Base-by-base conservation (phyloP, 2,329 filamentous ascomycete genomes). In the Alternaria tenuissima region DNA sequence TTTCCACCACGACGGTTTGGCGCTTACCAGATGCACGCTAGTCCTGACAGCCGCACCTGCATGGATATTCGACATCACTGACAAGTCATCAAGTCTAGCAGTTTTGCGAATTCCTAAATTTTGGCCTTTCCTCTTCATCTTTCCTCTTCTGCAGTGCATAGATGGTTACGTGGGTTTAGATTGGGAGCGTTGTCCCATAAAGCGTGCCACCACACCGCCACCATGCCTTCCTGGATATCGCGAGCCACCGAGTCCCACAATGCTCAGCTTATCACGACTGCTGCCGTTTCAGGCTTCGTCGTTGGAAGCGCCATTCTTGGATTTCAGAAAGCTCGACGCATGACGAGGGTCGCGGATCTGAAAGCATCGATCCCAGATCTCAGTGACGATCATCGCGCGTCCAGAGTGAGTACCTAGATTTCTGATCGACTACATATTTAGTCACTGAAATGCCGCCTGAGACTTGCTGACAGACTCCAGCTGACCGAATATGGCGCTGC, bases 211-310 rank as follows among this genome's bases (percentile, higher is more conserved):
- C 36, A 52, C 20, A 48, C n/a, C 32, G 32, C 39, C 61, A 62
- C 64, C 22, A 83, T 83, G 81, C 80, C 80, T 66, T 79, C 78
- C 57, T 83, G 81, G 81, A 72, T 83, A 64, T 76, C 80, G 59
- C 75, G 80, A 49, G 73, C 78, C 32, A 78, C 79, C 5, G 75
- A 78, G 39, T 83, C 81, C 41, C 83, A 83, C 71, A 77, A 80
- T 68, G 77, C 82, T 42, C 91, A 93, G 76, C 81, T 95, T 36
- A 85, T 88, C 18, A 86, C 89, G 3, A 93, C 91, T 0, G 92
- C 92, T 2, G 81, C 92, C 22, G 76, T 84, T 9, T 84, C 83
- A 5, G 81, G 81, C 11, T 79, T 80, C 7, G 71, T 85, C 6
- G 82, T 84, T 26, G 82, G 80, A 5, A 81, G 82, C 65, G 81